Conservation (phyloP, 2,329 filamentous ascomycete genomes). For the Epichloe gansuensis region DNA sequence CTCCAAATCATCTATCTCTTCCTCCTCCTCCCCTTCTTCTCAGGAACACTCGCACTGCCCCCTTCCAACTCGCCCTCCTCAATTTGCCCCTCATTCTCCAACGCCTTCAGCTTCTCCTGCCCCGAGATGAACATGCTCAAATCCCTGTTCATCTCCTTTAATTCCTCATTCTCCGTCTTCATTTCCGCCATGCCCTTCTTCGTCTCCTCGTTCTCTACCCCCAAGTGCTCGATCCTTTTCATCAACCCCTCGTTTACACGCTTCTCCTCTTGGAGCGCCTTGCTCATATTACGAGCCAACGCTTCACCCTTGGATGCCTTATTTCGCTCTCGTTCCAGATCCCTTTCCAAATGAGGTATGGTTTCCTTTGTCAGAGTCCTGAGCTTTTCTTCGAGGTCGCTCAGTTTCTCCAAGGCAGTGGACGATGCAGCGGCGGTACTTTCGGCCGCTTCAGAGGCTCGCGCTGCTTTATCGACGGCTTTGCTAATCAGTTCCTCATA, state of each 20-base stretch:
- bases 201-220: slow-evolving; percentile 45
- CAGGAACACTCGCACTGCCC: slow-evolving; percentile 55
- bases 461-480: slow-evolving; percentile 75
- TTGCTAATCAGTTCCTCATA: slow-evolving; percentile 88
- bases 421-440: slow-evolving; percentile 40
- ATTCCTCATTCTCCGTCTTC: slow-evolving; percentile 52
- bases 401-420: slow-evolving; percentile 36
- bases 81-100: slow-evolving; percentile 46
- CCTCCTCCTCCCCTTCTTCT: slow-evolving; percentile 42
- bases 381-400: slow-evolving; percentile 32
- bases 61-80: slow-evolving; percentile 62
- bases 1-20: slow-evolving; percentile 13
- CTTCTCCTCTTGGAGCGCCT: slow-evolving; percentile 76
- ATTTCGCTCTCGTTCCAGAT: slow-evolving; percentile 53
- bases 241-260: slow-evolving; percentile 69
- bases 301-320: slow-evolving; percentile 60
- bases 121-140: slow-evolving; percentile 78
- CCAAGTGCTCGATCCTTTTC: slow-evolving; percentile 65
- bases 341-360: slow-evolving; percentile 58
- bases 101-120: slow-evolving; percentile 63
- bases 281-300: slow-evolving; percentile 62
- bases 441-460: slow-evolving; percentile 56
- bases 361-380: slow-evolving; percentile 39
- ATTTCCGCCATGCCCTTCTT: slow-evolving; percentile 44
- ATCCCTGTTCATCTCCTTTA: slow-evolving; percentile 79